Base-by-base conservation (phyloP, 106 monocot species). In the Hemerocallis citrina region DNA sequence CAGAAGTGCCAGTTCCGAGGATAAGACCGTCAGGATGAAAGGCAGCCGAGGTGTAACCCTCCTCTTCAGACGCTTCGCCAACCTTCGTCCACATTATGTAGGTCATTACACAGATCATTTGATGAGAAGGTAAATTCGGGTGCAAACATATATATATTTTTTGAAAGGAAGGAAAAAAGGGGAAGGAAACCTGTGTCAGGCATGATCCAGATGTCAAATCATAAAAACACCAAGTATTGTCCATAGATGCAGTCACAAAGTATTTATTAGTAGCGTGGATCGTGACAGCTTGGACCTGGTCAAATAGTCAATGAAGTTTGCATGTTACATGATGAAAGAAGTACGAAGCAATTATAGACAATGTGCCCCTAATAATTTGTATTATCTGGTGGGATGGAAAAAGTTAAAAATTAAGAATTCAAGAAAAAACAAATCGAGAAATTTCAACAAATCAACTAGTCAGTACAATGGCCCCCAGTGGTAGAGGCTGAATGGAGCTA, bases 11-110 rank as follows among this genome's bases (percentile, higher is more conserved):
- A 47, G 92, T 92, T 61, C 88, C 92, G 67, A 92, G 84, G 57
- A 92, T 92, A 37, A 92, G 78, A 42, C 92, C 92, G 64, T 92
- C 92, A 66, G 92, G 92, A 68, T 92, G 92, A 59, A 92, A 92
- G 16, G 84, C 64, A 59, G 88, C 84, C 19, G 84, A 68, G n/a
- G 87, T 93, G 35, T 79, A 93, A 1, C 92, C 92, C 57, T 78
- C 81, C n/a, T 79, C 74, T 46, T 68, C 76, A 43, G 84, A 71
- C 40, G 71, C 56, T 67, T 85, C 84, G 47, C 88, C 92, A 65
- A 93, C 92, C 92, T 93, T 87, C 35, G 87, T 72, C n/a, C 38
- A 62, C 27, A 62, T 62, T n/a, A 28, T 41, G 11, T 44, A n/a
- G 16, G 44, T 62, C 30, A 30, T 43, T 62, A 13, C 20, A 23